Conservation (phyloP, 2,329 filamentous ascomycete genomes). For the Aspergillus ochraceus region DNA sequence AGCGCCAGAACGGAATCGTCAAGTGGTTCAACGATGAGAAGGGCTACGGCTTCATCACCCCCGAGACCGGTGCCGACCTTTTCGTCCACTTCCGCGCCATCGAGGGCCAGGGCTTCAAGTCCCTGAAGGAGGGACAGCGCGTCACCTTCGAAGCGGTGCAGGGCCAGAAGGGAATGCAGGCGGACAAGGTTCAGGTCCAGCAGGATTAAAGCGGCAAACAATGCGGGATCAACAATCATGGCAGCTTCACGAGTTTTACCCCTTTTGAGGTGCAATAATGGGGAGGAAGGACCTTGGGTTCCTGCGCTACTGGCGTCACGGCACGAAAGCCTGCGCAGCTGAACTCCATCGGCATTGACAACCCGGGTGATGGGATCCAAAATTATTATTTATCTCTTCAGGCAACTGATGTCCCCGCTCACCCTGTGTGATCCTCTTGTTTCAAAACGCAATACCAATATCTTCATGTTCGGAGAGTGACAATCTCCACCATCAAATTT, state of each 20-base stretch:
- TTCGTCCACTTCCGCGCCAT: constrained; percentile 8
- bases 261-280: background rate
- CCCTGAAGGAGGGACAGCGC: constrained; percentile 7
- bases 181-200: constrained; percentile 6
- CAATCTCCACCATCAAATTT: background rate
- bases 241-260: background rate
- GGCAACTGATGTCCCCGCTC: background rate
- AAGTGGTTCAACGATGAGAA: constrained; percentile 10
- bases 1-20: constrained; percentile 8
- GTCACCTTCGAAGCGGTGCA: constrained; percentile 7
- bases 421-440: background rate
- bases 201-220: background rate
- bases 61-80: constrained; percentile 7
- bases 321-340: background rate
- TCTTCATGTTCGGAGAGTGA: background rate
- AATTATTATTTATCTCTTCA: background rate
- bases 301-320: background rate
- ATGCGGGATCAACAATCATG: background rate
- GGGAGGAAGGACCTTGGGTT: background rate
- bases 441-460: background rate
- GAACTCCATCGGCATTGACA: background rate
- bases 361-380: background rate
- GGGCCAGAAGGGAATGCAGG: constrained; percentile 3
- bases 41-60: constrained; percentile 13
- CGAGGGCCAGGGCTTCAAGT: background rate